These are phyloP conservation scores for Phytophthora macrochlamydospora DNA, from an alignment of 352 stramenopile species.

Conservation along the genomic window DNA sequence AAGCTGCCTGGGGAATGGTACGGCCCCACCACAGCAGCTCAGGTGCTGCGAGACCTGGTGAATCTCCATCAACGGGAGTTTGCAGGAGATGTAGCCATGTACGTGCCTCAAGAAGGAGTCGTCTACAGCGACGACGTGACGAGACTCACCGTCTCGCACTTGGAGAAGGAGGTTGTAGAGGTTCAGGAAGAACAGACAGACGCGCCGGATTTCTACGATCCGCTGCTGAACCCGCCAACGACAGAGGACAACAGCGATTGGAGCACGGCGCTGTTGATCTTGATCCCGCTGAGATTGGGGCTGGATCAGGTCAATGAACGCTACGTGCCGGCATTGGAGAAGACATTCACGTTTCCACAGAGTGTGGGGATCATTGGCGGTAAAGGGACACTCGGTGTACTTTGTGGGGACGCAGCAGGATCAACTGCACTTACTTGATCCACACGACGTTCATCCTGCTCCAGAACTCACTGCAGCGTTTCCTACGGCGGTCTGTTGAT, in stretches of 20 bases:
- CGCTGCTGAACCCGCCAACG: constrained; percentile 76
- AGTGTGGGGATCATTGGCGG: constrained; percentile 95
- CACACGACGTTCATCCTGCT: constrained; percentile 76
- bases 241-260: constrained; percentile 61
- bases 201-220: constrained; percentile 74
- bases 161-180: constrained; percentile 33
- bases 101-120: constrained; percentile 84
- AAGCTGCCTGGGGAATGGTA: constrained; percentile 94
- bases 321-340: constrained; percentile 78
- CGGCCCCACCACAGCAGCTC: constrained; percentile 87
- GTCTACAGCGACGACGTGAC: constrained; percentile 83
- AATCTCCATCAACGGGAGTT: constrained; percentile 67
- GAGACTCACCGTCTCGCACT: constrained; percentile 71
- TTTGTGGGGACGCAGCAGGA: constrained; percentile 93
- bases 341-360: constrained; percentile 91
- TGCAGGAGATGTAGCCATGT: constrained; percentile 61
- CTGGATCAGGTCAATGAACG: constrained; percentile 85
- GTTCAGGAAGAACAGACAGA: constrained; percentile 8
- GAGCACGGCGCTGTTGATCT: constrained; percentile 89
- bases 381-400: constrained; percentile 94
- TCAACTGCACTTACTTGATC: constrained; percentile 84
- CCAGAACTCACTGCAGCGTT: constrained; percentile 76
- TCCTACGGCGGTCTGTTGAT: constrained; percentile 59
- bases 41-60: constrained; percentile 89
- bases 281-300: constrained; percentile 93